Percentiles rank a stretch among this genome's conserved stretches.
Conservation (phyloP, 345 rosid genomes). For the Boechera divaricarpa region DNA sequence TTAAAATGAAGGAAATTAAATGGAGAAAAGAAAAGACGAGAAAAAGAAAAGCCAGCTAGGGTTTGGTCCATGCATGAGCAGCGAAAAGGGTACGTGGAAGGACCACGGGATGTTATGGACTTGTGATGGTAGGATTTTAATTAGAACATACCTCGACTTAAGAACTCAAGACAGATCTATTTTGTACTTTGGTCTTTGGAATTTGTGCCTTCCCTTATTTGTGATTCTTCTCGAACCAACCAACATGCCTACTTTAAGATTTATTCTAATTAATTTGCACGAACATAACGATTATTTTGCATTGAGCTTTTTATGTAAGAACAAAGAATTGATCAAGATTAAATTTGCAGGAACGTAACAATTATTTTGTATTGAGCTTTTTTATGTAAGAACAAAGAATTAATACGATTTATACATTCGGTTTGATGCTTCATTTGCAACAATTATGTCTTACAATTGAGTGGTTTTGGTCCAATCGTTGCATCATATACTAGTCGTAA, state of each 20-base stretch:
- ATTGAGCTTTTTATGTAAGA: background rate
- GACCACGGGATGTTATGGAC: constrained; percentile 32
- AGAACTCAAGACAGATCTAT: constrained; percentile 29
- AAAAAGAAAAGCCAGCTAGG: constrained; percentile 29
- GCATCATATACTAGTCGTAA: background rate
- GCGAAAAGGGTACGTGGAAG: constrained; percentile 35
- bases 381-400: background rate
- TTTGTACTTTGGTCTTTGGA: constrained; percentile 36
- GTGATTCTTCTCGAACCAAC: constrained; percentile 26
- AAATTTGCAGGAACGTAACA: background rate
- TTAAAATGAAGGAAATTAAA: constrained; percentile 23
- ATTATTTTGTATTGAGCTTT: background rate
- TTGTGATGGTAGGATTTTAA: constrained; percentile 28
- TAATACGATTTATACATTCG: background rate
- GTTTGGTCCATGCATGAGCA: constrained; percentile 42
- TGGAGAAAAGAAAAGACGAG: constrained; percentile 28
- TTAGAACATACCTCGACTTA: constrained; percentile 38
- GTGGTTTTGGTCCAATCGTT: too few species aligned
- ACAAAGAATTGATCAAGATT: background rate
- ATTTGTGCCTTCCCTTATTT: constrained; percentile 42
- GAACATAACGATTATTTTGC: constrained; percentile 3
- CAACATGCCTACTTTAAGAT: constrained; percentile 27
- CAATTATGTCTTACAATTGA: background rate
- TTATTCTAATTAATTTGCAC: constrained; percentile 5
- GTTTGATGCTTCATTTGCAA: constrained; percentile 5